Evolutionary conservation across 2,329 filamentous ascomycete species (phyloP).

Genomic region (Xylariaceae sp.): DNA sequence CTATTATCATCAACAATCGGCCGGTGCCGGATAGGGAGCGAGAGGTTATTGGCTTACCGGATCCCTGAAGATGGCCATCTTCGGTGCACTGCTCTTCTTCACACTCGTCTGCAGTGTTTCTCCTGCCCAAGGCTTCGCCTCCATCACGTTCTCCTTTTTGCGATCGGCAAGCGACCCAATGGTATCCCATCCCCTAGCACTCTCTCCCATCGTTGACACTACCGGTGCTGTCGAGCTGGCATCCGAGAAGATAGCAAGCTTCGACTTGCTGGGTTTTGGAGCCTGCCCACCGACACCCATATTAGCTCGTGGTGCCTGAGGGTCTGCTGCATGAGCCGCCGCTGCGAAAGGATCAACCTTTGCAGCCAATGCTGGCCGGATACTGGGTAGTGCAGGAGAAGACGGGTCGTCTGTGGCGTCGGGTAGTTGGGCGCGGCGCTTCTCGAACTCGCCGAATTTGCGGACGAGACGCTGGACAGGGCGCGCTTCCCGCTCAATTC

Average conservation of each 20-base stretch:
- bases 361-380: conserved; percentile 81
- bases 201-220: conserved; percentile 57
- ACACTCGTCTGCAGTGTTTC: conserved; percentile 89
- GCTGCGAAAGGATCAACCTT: conserved; percentile 83
- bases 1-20: conserved; percentile 88
- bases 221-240: conserved; percentile 65
- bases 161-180: conserved; percentile 86
- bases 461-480: conserved; percentile 81
- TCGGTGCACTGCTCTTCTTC: conserved; percentile 75
- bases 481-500: conserved; percentile 85
- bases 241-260: conserved; percentile 92
- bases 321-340: conserved; percentile 59
- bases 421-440: conserved; percentile 71
- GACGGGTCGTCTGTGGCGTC: conserved; percentile 70
- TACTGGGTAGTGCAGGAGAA: conserved; percentile 84
- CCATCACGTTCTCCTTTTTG: conserved; percentile 91
- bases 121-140: conserved; percentile 88
- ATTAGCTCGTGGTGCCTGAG: conserved; percentile 66
- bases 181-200: conserved; percentile 83
- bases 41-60: conserved; percentile 72
- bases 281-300: conserved; percentile 54
- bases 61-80: conserved; percentile 95
- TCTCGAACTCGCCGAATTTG: conserved; percentile 92
- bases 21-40: conserved; percentile 46
- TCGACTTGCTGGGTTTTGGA: conserved; percentile 74